These are phyloP conservation scores for Kodamaea neixiangensis DNA, from an alignment of 805 yeast genomes.

Conservation along the genomic window DNA sequence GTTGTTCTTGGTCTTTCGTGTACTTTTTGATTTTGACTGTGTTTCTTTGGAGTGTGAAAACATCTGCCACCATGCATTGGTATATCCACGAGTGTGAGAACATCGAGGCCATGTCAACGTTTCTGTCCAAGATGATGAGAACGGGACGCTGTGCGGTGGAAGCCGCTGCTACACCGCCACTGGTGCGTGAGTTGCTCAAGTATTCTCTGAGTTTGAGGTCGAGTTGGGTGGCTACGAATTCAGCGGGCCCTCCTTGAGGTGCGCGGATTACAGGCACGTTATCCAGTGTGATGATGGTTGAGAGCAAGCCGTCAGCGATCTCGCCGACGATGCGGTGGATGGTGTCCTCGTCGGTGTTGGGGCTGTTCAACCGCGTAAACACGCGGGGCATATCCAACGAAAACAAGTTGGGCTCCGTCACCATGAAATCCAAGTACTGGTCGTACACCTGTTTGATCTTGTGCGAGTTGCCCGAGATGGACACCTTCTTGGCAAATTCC, in stretches of 20 bases:
- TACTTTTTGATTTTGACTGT: constrained; percentile 63
- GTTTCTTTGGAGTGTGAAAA: constrained; percentile 77
- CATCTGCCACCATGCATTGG: constrained; percentile 94
- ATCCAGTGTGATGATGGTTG: constrained; percentile 74
- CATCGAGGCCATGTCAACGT: constrained; percentile 89
- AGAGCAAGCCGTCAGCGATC: constrained; percentile 79
- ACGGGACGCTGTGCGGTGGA: constrained; percentile 60
- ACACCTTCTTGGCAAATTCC: constrained; percentile 82
- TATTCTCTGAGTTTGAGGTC: constrained; percentile 85
- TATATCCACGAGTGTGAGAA: constrained; percentile 97
- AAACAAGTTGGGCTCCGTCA: constrained; percentile 89
- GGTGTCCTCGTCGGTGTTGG: constrained; percentile 70
- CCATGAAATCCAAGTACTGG: constrained; percentile 89
- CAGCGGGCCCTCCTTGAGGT: constrained; percentile 93
- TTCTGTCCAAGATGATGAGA: constrained; percentile 80
- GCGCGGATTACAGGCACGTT: constrained; percentile 89
- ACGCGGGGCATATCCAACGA: constrained; percentile 68
- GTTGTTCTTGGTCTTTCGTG: constrained; percentile 27
- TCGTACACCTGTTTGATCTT: constrained; percentile 88
- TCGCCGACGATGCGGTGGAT: constrained; percentile 68
- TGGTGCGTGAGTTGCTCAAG: constrained; percentile 62
- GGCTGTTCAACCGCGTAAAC: constrained; percentile 69
- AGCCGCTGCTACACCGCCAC: not conserved
- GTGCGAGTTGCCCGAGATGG: constrained; percentile 66
- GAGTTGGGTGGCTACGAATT: constrained; percentile 82